Percentiles rank a stretch among this genome's conserved stretches.
phyloP scores from a whole-genome alignment of 495 filamentous ascomycete species.

The Lepraria neglecta region DNA sequence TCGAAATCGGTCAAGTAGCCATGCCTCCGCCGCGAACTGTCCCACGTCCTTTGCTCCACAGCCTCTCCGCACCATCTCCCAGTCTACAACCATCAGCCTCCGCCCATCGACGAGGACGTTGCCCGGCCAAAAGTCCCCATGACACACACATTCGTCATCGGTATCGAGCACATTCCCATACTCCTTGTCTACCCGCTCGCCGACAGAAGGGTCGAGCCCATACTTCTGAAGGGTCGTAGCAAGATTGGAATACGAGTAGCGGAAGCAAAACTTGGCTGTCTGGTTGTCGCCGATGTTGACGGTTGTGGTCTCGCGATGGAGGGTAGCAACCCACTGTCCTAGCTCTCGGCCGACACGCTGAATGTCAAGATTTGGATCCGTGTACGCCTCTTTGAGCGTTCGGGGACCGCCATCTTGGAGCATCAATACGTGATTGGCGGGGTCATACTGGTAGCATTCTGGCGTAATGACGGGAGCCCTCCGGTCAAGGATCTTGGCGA shows the following conservation, averaged over 20 bases:
- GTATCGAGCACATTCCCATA: conserved; percentile 29
- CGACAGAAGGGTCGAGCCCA: conserved; percentile 28
- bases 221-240: conserved; percentile 23
- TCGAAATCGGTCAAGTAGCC: conserved; percentile 34
- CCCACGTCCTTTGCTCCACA: conserved; percentile 34
- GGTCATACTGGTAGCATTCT: conserved; percentile 27
- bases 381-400: conserved; percentile 33
- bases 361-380: conserved; percentile 24
- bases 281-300: conserved; percentile 28
- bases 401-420: conserved; percentile 28
- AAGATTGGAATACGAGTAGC: conserved; percentile 29
- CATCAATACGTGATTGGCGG: conserved; percentile 25
- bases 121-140: conserved; percentile 38
- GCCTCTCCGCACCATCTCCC: conserved; percentile 35
- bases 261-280: conserved; percentile 29
- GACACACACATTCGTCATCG: conserved; percentile 34
- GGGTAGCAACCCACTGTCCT: conserved; percentile 27
- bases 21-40: conserved; percentile 37
- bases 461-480: conserved; percentile 14
- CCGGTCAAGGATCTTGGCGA: conserved; percentile 18
- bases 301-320: conserved; percentile 15
- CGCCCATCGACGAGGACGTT: conserved; percentile 15
- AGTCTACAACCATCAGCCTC: conserved; percentile 34
- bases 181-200: conserved; percentile 25
- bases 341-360: conserved; percentile 22